Percentiles rank a stretch among this genome's conserved stretches.
These are phyloP conservation scores for Lotmaria passim DNA, from an alignment of 208 protist species.

Conservation along the genomic window DNA sequence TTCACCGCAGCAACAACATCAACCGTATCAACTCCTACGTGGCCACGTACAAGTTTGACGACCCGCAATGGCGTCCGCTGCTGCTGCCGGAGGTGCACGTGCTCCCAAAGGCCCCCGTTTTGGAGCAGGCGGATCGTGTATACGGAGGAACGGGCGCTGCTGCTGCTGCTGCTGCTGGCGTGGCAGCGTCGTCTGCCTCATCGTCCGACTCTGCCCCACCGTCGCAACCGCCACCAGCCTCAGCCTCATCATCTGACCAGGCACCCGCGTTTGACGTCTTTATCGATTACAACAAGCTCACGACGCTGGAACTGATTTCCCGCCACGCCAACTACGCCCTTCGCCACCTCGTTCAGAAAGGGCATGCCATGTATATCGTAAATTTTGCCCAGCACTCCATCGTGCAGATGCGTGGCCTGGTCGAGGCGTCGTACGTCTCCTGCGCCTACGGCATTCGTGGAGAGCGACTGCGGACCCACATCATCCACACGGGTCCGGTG, in stretches of 20 bases:
- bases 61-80: conserved; percentile 84
- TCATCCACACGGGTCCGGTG: conserved; percentile 80
- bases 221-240: conserved; percentile 8
- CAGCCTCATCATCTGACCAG: neutral
- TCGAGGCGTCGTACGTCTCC: conserved; percentile 87
- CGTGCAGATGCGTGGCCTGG: conserved; percentile 69
- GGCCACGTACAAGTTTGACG: conserved; percentile 88
- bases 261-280: conserved; percentile 36
- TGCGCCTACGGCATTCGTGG: conserved; percentile 78
- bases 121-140: neutral
- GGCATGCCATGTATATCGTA: conserved; percentile 85
- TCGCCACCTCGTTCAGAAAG: conserved; percentile 86
- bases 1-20: conserved; percentile 79
- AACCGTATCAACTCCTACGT: conserved; percentile 84
- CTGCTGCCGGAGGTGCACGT: conserved; percentile 75
- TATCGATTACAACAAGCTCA: conserved; percentile 85
- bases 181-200: neutral
- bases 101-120: conserved; percentile 19
- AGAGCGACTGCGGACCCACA: conserved; percentile 82
- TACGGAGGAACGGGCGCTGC: neutral
- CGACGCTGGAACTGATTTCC: conserved; percentile 72
- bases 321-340: conserved; percentile 85
- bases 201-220: neutral
- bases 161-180: too few relatives aligned
- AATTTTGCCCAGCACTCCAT: conserved; percentile 82